A percentile compares a stretch with the other conserved stretches of the same genome.
phyloP scores from a whole-genome alignment of 2,329 filamentous ascomycete species.

The Fusarium camptoceras region DNA sequence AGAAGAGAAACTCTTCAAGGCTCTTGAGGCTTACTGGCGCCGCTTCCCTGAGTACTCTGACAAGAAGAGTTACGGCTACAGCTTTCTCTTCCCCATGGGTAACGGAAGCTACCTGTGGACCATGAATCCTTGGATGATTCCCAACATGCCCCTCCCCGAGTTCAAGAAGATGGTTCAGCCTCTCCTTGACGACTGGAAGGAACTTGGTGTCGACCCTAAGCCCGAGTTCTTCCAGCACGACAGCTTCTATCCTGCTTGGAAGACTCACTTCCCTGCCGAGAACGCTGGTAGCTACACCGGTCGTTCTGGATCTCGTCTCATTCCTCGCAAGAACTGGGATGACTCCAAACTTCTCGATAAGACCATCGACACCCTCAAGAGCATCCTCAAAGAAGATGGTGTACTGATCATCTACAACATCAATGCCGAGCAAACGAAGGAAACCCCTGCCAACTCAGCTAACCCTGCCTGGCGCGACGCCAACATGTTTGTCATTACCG shows the following conservation, averaged over 20 bases:
- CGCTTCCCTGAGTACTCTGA: constrained; percentile 45
- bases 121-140: constrained; percentile 48
- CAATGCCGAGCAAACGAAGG: constrained; percentile 35
- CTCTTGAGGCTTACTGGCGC: constrained; percentile 41
- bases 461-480: constrained; percentile 58
- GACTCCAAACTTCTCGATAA: constrained; percentile 24
- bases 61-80: constrained; percentile 44
- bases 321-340: constrained; percentile 40
- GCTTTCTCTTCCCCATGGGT: constrained; percentile 42
- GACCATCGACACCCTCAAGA: constrained; percentile 25
- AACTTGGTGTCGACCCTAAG: constrained; percentile 47
- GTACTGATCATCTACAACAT: constrained; percentile 35
- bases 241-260: constrained; percentile 47
- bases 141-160: constrained; percentile 47
- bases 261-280: constrained; percentile 43
- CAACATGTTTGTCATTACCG: constrained; percentile 50
- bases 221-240: constrained; percentile 44
- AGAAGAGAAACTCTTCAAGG: constrained; percentile 48
- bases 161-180: constrained; percentile 40
- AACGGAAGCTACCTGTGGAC: constrained; percentile 48
- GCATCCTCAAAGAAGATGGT: constrained; percentile 21
- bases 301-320: constrained; percentile 47
- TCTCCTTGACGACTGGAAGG: constrained; percentile 48
- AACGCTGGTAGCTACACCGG: constrained; percentile 42
- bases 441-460: constrained; percentile 51